Conservation (phyloP, 2,329 filamentous ascomycete species). For the Venturia oleaginea region DNA sequence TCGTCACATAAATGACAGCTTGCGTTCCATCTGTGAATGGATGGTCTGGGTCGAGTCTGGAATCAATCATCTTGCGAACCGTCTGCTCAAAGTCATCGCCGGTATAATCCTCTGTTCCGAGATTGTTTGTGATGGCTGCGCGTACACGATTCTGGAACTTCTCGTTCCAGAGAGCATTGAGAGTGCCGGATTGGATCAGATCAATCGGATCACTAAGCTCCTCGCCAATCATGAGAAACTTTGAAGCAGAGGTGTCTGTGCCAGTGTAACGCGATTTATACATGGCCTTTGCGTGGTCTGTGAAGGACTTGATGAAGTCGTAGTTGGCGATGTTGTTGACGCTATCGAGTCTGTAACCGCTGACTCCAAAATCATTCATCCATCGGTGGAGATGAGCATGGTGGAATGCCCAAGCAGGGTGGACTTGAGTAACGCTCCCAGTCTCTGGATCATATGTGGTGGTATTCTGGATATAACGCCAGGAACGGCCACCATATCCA, state of each 20-base stretch:
- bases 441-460: not conserved
- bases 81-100: not conserved
- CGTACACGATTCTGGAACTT: not conserved
- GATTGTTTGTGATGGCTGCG: not conserved
- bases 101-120: not conserved
- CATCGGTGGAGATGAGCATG: slow-evolving; percentile 1
- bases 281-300: not conserved
- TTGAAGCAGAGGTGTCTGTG: not conserved
- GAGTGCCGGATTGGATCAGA: not conserved
- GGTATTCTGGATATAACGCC: not conserved
- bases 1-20: not conserved
- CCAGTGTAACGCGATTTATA: not conserved
- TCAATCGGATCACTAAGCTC: not conserved
- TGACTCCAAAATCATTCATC: not conserved
- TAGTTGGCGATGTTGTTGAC: slow-evolving; percentile 1
- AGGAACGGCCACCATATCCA: not conserved
- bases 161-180: slow-evolving; percentile 1
- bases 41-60: not conserved
- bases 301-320: not conserved
- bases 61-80: not conserved
- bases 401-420: not conserved
- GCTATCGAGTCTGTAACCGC: not conserved
- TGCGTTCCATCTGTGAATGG: not conserved
- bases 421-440: not conserved
- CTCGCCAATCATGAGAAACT: not conserved